Conservation (phyloP, 2,329 filamentous ascomycete species). For the Cordyceps cateniannulata region DNA sequence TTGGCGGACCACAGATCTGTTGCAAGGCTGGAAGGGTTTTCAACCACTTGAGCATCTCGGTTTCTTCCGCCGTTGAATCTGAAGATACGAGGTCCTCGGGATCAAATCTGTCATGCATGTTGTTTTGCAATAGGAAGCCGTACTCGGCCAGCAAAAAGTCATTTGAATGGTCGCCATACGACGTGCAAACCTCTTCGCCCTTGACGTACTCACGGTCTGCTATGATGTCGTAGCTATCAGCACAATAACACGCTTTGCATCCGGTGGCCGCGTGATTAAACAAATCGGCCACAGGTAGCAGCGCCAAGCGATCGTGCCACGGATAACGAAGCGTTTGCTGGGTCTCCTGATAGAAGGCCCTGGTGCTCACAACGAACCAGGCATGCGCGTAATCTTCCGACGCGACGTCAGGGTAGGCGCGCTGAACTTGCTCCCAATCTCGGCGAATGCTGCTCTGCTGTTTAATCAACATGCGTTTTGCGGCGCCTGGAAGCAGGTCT, state of each 20-base stretch:
- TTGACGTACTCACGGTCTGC: slow-evolving; percentile 43
- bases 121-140: slow-evolving; percentile 43
- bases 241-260: slow-evolving; percentile 46
- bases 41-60: neutral
- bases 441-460: slow-evolving; percentile 41
- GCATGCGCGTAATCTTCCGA: slow-evolving; percentile 36
- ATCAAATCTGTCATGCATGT: slow-evolving; percentile 35
- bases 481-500: slow-evolving; percentile 37
- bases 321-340: slow-evolving; percentile 30
- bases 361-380: slow-evolving; percentile 50
- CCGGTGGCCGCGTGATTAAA: slow-evolving; percentile 49
- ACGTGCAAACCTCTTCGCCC: slow-evolving; percentile 62
- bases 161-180: slow-evolving; percentile 65
- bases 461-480: slow-evolving; percentile 40
- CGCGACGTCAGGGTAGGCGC: slow-evolving; percentile 23
- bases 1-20: neutral
- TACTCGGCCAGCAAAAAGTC: slow-evolving; percentile 69
- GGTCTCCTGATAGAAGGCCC: slow-evolving; percentile 47
- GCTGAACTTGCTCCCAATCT: slow-evolving; percentile 32
- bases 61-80: neutral
- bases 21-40: neutral
- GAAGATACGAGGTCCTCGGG: neutral
- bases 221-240: slow-evolving; percentile 46
- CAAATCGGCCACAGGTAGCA: slow-evolving; percentile 62
- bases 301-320: slow-evolving; percentile 51